These are phyloP conservation scores for Daldinia decipiens DNA, from an alignment of 495 filamentous ascomycete genomes.

Conservation along the genomic window DNA sequence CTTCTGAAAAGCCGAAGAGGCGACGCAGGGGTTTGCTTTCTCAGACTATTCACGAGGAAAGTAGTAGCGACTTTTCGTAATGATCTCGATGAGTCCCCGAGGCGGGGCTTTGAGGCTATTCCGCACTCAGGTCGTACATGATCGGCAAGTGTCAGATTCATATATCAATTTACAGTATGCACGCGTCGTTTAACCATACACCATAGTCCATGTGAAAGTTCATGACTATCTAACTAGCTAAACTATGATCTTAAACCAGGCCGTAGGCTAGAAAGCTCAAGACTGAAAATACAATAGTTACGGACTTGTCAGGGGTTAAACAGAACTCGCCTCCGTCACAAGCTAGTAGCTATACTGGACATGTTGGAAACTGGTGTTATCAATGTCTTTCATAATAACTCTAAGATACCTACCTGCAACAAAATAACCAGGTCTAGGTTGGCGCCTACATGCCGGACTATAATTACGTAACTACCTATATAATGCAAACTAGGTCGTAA, in stretches of 20 bases:
- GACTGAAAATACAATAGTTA: not conserved
- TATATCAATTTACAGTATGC: conserved; percentile 2
- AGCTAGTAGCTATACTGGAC: not conserved
- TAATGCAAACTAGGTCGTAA: not conserved
- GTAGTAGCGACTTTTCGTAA: conserved; percentile 54
- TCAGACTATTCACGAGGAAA: conserved; percentile 75
- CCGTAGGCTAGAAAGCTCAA: not conserved
- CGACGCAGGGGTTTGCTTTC: conserved; percentile 57
- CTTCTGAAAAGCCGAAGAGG: conserved; percentile 45
- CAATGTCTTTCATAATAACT: not conserved
- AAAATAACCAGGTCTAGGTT: not conserved
- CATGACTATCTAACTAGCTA: not conserved
- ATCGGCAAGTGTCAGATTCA: not conserved
- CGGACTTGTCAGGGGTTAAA: not conserved
- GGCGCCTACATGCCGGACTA: not conserved
- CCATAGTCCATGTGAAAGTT: not conserved
- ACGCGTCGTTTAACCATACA: not conserved
- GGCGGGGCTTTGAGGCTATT: not conserved
- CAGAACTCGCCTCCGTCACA: not conserved
- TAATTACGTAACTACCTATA: not conserved
- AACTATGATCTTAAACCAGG: not conserved
- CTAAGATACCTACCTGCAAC: not conserved
- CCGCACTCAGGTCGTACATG: conserved; percentile 3
- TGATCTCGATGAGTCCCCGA: not conserved
- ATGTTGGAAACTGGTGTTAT: not conserved